Percentiles rank a stretch among this genome's conserved stretches.
phyloP scores from a whole-genome alignment of 2,329 filamentous ascomycete genomes.

The Botrytis elliptica region DNA sequence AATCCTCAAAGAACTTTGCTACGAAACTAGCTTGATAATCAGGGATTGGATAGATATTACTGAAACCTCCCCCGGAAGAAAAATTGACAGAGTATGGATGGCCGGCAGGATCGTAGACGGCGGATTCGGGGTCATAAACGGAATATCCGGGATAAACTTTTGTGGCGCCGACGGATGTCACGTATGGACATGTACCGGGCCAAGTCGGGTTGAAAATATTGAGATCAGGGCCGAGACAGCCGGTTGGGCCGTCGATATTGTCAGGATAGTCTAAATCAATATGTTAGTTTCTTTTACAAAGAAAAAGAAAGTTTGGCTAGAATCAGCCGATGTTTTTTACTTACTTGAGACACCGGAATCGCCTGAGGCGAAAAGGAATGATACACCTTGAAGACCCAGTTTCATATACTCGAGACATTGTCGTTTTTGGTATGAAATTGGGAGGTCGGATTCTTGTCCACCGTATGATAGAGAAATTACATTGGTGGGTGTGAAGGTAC shows the following conservation, averaged over 20 bases:
- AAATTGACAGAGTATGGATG: slow-evolving; percentile 33
- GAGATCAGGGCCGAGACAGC: slow-evolving; percentile 47
- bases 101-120: slow-evolving; percentile 31
- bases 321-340: neutral
- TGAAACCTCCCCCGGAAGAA: slow-evolving; percentile 47
- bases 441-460: slow-evolving; percentile 51
- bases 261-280: slow-evolving; percentile 23
- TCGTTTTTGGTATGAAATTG: slow-evolving; percentile 52
- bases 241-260: slow-evolving; percentile 32
- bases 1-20: slow-evolving; percentile 42
- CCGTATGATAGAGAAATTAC: slow-evolving; percentile 57
- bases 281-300: slow-evolving; percentile 8
- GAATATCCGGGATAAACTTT: slow-evolving; percentile 37
- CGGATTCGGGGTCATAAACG: slow-evolving; percentile 39
- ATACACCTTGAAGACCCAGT: slow-evolving; percentile 48
- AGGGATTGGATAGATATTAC: slow-evolving; percentile 47
- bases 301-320: neutral
- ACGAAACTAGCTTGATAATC: slow-evolving; percentile 46
- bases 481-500: slow-evolving; percentile 46
- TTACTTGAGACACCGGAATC: slow-evolving; percentile 46
- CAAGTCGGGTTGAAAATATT: slow-evolving; percentile 48
- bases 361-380: slow-evolving; percentile 48
- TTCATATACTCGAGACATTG: slow-evolving; percentile 53
- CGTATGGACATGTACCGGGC: slow-evolving; percentile 45
- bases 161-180: slow-evolving; percentile 44